phyloP scores from a whole-genome alignment of 495 filamentous ascomycete species.

The Pseudoneurospora amorphoporcata region DNA sequence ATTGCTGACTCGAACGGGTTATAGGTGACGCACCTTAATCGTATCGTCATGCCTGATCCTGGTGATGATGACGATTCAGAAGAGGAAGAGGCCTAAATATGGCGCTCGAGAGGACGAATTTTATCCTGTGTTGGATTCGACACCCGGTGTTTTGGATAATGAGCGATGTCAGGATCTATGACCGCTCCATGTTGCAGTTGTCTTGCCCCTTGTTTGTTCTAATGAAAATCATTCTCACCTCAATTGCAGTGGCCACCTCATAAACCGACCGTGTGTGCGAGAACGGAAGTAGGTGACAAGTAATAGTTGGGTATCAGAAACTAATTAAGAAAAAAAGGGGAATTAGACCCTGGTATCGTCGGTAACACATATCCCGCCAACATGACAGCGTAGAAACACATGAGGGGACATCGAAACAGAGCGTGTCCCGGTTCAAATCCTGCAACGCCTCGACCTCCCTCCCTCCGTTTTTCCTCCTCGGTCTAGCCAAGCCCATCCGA shows the following conservation, averaged over 20 bases:
- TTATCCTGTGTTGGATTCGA: background rate
- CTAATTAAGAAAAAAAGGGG: constrained; percentile 6
- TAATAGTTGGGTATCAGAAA: constrained; percentile 6
- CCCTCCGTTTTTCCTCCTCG: background rate
- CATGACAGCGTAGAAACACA: constrained; percentile 1
- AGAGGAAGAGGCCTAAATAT: constrained; percentile 13
- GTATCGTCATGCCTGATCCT: constrained; percentile 55
- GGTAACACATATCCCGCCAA: constrained; percentile 2
- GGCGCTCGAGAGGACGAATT: background rate
- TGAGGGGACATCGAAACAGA: background rate
- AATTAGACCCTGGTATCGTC: constrained; percentile 1
- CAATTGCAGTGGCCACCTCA: background rate
- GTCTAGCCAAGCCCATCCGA: background rate
- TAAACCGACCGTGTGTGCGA: background rate
- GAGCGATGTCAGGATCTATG: background rate
- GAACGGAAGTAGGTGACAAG: constrained; percentile 10
- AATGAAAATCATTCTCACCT: background rate
- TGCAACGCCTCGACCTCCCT: background rate
- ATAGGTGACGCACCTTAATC: constrained; percentile 53
- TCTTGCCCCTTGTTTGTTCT: background rate
- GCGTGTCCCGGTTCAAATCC: background rate
- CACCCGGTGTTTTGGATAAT: background rate
- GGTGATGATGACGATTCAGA: constrained; percentile 26
- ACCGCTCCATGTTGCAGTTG: background rate
- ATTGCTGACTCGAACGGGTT: background rate